phyloP scores from a whole-genome alignment of 768 basidiomycete genomes.

The Stropharia rugosoannulata region DNA sequence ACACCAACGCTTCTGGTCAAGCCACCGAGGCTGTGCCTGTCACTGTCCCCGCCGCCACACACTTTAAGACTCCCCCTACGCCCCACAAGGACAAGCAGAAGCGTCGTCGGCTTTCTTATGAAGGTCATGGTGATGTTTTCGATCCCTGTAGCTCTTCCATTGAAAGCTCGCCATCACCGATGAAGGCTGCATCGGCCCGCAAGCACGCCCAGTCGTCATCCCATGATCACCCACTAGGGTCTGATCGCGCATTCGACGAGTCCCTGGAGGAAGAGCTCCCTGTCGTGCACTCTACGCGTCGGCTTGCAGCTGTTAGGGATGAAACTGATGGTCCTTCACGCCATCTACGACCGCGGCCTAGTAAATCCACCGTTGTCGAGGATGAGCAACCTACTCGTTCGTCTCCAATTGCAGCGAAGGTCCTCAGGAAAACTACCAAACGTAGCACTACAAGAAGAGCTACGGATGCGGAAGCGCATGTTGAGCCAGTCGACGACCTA shows the following conservation, averaged over 20 bases:
- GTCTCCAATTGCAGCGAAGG: constrained; percentile 7
- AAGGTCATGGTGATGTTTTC: constrained; percentile 31
- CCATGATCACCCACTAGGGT: constrained; percentile 14
- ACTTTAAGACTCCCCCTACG: constrained; percentile 27
- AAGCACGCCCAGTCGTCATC: constrained; percentile 8
- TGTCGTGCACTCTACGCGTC: not conserved
- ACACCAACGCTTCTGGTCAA: constrained; percentile 2
- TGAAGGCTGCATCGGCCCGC: constrained; percentile 22
- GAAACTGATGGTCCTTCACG: constrained; percentile 5
- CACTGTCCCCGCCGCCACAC: constrained; percentile 5
- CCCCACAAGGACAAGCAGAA: constrained; percentile 33
- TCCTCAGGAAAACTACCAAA: constrained; percentile 13
- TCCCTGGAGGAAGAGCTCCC: not conserved
- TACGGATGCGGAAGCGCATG: constrained; percentile 8
- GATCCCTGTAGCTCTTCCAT: constrained; percentile 31
- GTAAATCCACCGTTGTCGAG: not conserved
- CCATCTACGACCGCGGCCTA: constrained; percentile 17
- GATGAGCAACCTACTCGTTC: not conserved
- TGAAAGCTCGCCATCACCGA: constrained; percentile 36
- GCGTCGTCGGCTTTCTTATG: constrained; percentile 24
- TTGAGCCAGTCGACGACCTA: constrained; percentile 11
- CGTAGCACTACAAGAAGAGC: constrained; percentile 11
- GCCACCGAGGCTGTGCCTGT: not conserved
- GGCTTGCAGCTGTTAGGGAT: not conserved
- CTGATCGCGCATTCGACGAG: constrained; percentile 1